Percentiles rank a stretch among this genome's conserved stretches.
phyloP scores from a whole-genome alignment of 169 alveolate genomes.

The Cryptosporidium bovis region DNA sequence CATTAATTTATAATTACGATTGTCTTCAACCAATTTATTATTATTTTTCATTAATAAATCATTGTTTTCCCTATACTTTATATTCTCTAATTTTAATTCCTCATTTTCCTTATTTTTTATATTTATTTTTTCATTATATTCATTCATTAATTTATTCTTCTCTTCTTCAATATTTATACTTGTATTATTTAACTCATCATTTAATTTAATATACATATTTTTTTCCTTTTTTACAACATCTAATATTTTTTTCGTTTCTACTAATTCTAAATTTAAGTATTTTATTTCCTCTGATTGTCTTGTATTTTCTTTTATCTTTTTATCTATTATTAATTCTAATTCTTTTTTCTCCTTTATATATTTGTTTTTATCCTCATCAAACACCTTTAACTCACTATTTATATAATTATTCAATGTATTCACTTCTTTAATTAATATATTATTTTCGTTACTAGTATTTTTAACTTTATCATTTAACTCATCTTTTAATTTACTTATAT shows the following conservation, averaged over 20 bases:
- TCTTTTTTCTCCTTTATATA: constrained; percentile 31
- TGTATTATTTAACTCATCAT: constrained; percentile 13
- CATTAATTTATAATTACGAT: constrained; percentile 12
- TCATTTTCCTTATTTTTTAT: constrained; percentile 42
- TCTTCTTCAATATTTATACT: not conserved
- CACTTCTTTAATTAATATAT: not conserved
- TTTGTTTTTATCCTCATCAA: constrained; percentile 16
- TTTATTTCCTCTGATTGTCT: constrained; percentile 47
- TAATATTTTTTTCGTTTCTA: constrained; percentile 3
- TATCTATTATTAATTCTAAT: constrained; percentile 23
- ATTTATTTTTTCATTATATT: constrained; percentile 19
- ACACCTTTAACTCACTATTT: not conserved
- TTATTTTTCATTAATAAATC: constrained; percentile 10
- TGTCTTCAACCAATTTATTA: constrained; percentile 25
- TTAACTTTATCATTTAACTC: constrained; percentile 9
- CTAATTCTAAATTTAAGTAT: constrained; percentile 7
- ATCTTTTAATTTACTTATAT: constrained; percentile 4
- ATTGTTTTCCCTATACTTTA: constrained; percentile 15
- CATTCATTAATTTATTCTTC: constrained; percentile 2
- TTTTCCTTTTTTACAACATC: constrained; percentile 4
- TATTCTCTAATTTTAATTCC: constrained; percentile 18
- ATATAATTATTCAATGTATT: constrained; percentile 18
- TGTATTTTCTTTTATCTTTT: constrained; percentile 19
- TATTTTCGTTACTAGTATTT: constrained; percentile 1
- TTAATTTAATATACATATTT: not conserved